phyloP scores from a whole-genome alignment of 2,329 filamentous ascomycete genomes.

The Trichoderma pleuroti region DNA sequence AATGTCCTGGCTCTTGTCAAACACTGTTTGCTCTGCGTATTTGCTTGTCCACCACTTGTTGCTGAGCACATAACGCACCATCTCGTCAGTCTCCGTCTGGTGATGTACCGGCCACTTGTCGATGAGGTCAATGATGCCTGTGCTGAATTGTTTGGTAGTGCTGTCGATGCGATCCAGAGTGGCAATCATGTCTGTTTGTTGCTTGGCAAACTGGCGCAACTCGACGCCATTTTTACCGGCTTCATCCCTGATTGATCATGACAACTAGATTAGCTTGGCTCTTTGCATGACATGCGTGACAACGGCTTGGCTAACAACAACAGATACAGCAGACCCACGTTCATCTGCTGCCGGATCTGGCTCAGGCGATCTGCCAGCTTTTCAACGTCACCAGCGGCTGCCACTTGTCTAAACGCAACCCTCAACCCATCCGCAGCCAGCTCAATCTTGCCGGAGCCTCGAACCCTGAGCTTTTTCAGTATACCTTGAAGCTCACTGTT shows the following conservation, averaged over 20 bases:
- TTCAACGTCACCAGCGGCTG: background rate
- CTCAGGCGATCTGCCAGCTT: background rate
- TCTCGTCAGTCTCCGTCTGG: background rate
- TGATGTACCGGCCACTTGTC: rapidly evolving
- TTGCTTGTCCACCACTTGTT: background rate
- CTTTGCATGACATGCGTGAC: background rate
- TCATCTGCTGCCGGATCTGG: background rate
- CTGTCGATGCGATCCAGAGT: background rate
- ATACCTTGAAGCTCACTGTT: background rate
- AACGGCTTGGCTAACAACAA: background rate
- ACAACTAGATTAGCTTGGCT: background rate
- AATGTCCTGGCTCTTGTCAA: rapidly evolving
- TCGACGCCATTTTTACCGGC: background rate
- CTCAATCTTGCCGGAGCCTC: background rate
- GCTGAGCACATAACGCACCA: background rate
- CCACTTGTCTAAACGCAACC: background rate
- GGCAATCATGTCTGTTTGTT: background rate
- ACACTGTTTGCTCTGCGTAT: background rate
- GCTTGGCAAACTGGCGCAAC: background rate
- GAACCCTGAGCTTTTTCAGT: rapidly evolving
- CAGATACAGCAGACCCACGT: background rate
- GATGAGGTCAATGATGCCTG: background rate
- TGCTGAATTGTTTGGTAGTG: background rate
- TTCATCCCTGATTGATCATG: background rate
- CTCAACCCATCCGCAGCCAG: background rate